Evolutionary conservation across 176 grass and related monocot genomes (phyloP).

Genomic region (Musa troglodytarum): DNA sequence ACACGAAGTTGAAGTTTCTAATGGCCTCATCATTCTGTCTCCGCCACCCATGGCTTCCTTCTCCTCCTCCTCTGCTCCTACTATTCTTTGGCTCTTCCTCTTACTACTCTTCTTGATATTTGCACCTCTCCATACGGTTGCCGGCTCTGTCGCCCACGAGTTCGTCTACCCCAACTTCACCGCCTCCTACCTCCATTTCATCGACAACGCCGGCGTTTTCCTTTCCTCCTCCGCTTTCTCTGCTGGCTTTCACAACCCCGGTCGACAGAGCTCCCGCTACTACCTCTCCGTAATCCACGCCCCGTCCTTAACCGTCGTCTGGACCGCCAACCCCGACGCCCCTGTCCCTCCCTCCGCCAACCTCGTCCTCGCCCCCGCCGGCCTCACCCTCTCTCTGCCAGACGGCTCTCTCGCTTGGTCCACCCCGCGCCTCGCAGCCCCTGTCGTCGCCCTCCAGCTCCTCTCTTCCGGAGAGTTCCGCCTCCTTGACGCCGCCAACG

Average conservation of each 20-base stretch:
- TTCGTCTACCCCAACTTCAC: slow-evolving; percentile 55
- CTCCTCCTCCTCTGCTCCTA: not conserved
- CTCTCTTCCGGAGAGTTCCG: slow-evolving; percentile 29
- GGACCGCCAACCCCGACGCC: slow-evolving; percentile 38
- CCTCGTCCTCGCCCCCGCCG: slow-evolving; percentile 26
- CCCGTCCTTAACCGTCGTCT: slow-evolving; percentile 29
- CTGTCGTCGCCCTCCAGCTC: slow-evolving; percentile 21
- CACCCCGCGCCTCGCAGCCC: slow-evolving; percentile 7
- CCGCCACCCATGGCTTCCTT: not conserved
- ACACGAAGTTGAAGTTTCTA: too few species aligned
- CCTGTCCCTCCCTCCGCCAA: slow-evolving; percentile 13
- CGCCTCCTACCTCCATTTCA: slow-evolving; percentile 37
- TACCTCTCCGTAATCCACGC: slow-evolving; percentile 55
- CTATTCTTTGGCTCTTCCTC: not conserved
- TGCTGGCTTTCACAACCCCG: slow-evolving; percentile 37
- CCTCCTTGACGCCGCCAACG: slow-evolving; percentile 21
- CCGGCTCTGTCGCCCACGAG: slow-evolving; percentile 13
- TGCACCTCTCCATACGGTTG: not conserved
- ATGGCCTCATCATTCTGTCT: not conserved
- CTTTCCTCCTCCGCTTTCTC: slow-evolving; percentile 42
- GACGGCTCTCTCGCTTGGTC: slow-evolving; percentile 30
- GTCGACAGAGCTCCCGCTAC: slow-evolving; percentile 26
- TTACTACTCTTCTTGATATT: not conserved
- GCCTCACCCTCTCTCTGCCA: slow-evolving; percentile 16
- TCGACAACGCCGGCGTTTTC: slow-evolving; percentile 53